Percentiles rank a stretch among this genome's conserved stretches.
Evolutionary conservation across 2,329 filamentous ascomycete genomes (phyloP).

Genomic region (Xylariaceae sp.): DNA sequence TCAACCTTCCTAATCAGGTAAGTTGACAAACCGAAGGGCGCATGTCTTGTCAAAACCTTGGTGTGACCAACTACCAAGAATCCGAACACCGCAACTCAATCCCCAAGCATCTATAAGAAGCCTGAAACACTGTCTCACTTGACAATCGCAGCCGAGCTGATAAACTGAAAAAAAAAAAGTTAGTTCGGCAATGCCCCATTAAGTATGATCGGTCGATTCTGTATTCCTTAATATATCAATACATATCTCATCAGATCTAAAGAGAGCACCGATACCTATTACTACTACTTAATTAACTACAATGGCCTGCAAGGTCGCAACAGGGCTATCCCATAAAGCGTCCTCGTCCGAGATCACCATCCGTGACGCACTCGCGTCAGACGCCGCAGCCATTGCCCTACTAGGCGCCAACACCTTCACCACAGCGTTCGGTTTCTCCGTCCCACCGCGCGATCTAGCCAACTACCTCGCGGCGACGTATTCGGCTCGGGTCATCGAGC

Average conservation of each 20-base stretch:
- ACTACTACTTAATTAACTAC: background rate
- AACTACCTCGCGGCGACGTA: slow-evolving; percentile 29
- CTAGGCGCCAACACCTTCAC: slow-evolving; percentile 34
- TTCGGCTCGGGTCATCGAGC: slow-evolving; percentile 21
- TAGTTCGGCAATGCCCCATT: too few species aligned
- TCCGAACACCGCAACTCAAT: too few species aligned
- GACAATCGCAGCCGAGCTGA: too few species aligned
- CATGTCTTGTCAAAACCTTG: background rate
- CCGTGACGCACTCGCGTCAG: slow-evolving; percentile 23
- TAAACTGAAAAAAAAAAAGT: too few species aligned
- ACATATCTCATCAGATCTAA: background rate
- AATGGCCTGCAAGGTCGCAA: background rate
- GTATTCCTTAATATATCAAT: too few species aligned
- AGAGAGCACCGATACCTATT: background rate
- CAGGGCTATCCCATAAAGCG: background rate
- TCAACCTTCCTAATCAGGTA: background rate
- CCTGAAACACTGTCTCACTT: too few species aligned
- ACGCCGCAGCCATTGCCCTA: slow-evolving; percentile 31
- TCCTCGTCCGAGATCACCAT: slow-evolving; percentile 19
- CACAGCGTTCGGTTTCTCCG: slow-evolving; percentile 30
- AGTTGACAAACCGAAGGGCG: background rate
- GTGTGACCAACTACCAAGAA: too few species aligned
- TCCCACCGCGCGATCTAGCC: slow-evolving; percentile 30
- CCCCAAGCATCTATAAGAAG: too few species aligned
- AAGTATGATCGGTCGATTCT: too few species aligned